Evolutionary conservation across 2,329 filamentous ascomycete genomes (phyloP).

Genomic region (Sarocladium strictum): DNA sequence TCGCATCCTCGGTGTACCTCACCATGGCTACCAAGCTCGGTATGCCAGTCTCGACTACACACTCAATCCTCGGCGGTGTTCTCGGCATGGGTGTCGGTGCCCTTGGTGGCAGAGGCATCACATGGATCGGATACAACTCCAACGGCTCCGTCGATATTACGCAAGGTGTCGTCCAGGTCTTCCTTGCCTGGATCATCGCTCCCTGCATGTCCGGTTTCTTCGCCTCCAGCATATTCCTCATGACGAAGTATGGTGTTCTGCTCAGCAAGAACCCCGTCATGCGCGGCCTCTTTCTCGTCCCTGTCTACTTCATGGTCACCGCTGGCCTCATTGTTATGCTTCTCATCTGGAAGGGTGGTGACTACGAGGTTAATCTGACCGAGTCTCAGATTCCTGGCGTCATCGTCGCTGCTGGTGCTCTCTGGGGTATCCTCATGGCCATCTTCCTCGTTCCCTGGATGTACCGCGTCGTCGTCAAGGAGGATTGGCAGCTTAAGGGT

Average conservation of each 20-base stretch:
- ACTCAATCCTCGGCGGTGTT: conserved; percentile 54
- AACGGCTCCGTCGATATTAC: conserved; percentile 27
- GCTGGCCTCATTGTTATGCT: conserved; percentile 52
- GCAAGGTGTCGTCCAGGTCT: conserved; percentile 51
- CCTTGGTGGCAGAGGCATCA: conserved; percentile 44
- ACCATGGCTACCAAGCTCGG: conserved; percentile 48
- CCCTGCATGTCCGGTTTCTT: conserved; percentile 49
- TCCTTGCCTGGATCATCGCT: conserved; percentile 56
- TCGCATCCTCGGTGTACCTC: conserved; percentile 49
- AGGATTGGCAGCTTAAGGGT: conserved; percentile 54
- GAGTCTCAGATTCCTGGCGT: conserved; percentile 44
- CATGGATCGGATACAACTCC: conserved; percentile 42
- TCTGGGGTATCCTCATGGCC: conserved; percentile 40
- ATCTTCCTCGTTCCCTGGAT: conserved; percentile 55
- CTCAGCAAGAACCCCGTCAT: conserved; percentile 45
- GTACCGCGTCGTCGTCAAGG: conserved; percentile 50
- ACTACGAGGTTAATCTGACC: conserved; percentile 39
- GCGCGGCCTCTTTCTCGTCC: conserved; percentile 46
- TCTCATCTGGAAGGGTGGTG: conserved; percentile 50
- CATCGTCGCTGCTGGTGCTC: conserved; percentile 47
- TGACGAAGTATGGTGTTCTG: conserved; percentile 53
- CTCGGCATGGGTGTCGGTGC: conserved; percentile 53
- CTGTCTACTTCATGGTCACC: conserved; percentile 52
- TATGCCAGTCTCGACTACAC: conserved; percentile 56
- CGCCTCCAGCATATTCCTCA: conserved; percentile 46